Base-by-base conservation (phyloP, 176 grass and related monocot species). In the Juncus inflexus region DNA sequence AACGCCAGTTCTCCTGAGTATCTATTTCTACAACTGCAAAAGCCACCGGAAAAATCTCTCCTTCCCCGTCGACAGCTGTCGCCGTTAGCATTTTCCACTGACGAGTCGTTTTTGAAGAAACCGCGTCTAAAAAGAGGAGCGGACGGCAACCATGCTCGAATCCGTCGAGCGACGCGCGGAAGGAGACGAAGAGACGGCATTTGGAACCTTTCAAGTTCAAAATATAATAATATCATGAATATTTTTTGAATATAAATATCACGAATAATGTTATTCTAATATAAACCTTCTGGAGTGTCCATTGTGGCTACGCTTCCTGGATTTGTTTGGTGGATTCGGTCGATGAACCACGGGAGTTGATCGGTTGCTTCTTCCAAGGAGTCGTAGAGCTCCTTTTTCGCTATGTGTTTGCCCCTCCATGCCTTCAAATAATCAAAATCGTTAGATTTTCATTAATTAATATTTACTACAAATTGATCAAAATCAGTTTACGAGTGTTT, bases 71-170 rank as follows among this genome's bases (percentile, higher is more conserved):
- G 40, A 97, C 80, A 5, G 94, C 61, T 58, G 94, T 66, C 76
- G 94, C 94, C 73, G 67, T 65, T 55, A 97, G 72, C 72, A 97
- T 55, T 75, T 83, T 90, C 85, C 84, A 91, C 6, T 91, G 77
- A 11, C 87, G 90, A 68, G 84, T 89, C 3, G 85, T 73, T 79
- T 97, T 97, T 42, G 79, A 55, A 79, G 75, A 75, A 52, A 97
- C 74, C 9, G 69, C 74, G 72, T 97, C 94, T 70, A 97, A 87
- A 77, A 91, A 91, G 76, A 91, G 74, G 3, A 97, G 75, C 0
- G 94, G 94, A 28, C 88, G 81, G 67, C 94, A 97, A 9, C 88
- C 94, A 58, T 97, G 75, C 80, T 91, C 88, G 66, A 97, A 97
- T 59, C 94, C 94, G 64, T 86, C 77, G 70, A 97, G 85, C 2